Evolutionary conservation across 768 basidiomycete genomes (phyloP).

Genomic region (Hydnum rufescens): DNA sequence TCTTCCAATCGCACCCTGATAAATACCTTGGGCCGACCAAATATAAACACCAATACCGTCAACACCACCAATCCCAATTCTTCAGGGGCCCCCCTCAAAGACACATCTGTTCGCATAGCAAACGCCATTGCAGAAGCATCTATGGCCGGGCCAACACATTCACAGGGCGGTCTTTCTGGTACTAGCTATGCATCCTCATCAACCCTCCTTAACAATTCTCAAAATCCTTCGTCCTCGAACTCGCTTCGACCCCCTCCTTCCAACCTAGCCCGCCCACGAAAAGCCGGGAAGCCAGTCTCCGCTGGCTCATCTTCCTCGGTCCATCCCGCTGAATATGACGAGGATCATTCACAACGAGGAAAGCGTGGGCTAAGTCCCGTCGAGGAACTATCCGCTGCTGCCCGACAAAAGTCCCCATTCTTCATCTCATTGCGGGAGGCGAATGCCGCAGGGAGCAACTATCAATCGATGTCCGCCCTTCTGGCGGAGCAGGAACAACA

Average conservation of each 20-base stretch:
- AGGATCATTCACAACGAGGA: not conserved
- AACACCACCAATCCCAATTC: not conserved
- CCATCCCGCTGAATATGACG: constrained; percentile 13
- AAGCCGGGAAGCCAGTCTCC: constrained; percentile 11
- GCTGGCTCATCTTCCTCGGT: constrained; percentile 45
- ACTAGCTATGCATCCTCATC: not conserved
- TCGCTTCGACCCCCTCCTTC: not conserved
- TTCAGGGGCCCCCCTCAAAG: constrained; percentile 28
- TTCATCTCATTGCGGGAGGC: not conserved
- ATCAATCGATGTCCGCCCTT: constrained; percentile 5
- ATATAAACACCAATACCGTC: not conserved
- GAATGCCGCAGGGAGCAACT: not conserved
- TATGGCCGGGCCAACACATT: too few species aligned
- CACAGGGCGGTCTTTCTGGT: not conserved
- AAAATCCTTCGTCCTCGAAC: not conserved
- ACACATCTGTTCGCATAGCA: constrained; percentile 76
- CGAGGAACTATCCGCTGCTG: constrained; percentile 13
- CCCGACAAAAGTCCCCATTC: constrained; percentile 3
- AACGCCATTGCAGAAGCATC: constrained; percentile 62
- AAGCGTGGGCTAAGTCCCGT: constrained; percentile 13
- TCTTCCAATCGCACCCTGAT: not conserved
- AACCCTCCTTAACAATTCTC: not conserved
- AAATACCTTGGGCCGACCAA: not conserved
- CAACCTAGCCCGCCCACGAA: not conserved
- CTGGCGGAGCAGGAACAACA: too few species aligned